Evolutionary conservation across 2,329 filamentous ascomycete species (phyloP).

Genomic region (Phaeosphaeriaceae sp.): DNA sequence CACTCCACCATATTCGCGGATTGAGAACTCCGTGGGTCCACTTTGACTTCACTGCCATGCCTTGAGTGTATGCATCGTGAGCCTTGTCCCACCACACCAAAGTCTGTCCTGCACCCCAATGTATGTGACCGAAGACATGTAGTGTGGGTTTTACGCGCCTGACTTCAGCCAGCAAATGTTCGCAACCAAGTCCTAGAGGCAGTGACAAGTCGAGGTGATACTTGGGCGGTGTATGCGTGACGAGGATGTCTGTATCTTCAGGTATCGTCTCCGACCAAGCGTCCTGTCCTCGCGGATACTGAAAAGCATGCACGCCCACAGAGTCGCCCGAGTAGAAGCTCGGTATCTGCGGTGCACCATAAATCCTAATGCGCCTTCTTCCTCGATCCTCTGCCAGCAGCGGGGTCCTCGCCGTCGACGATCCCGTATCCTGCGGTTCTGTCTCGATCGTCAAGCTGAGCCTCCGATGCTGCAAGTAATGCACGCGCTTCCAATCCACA

Average conservation of each 20-base stretch:
- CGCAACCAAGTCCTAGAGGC: constrained; percentile 71
- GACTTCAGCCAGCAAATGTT: constrained; percentile 72
- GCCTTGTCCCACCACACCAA: constrained; percentile 76
- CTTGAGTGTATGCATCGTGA: constrained; percentile 74
- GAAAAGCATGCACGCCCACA: constrained; percentile 74
- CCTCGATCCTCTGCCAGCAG: constrained; percentile 23
- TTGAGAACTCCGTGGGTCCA: constrained; percentile 48
- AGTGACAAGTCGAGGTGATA: constrained; percentile 69
- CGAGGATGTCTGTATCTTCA: constrained; percentile 74
- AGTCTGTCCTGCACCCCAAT: constrained; percentile 75
- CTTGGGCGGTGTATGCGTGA: constrained; percentile 82
- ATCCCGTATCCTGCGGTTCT: constrained; percentile 11
- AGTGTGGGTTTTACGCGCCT: constrained; percentile 77
- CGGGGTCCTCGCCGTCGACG: constrained; percentile 20
- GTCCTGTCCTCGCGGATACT: constrained; percentile 70
- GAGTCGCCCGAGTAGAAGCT: constrained; percentile 63
- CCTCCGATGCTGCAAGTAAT: constrained; percentile 76
- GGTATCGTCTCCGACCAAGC: constrained; percentile 79
- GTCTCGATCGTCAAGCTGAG: constrained; percentile 63
- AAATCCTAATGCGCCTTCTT: constrained; percentile 69
- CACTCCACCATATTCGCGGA: constrained; percentile 58
- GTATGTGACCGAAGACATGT: constrained; percentile 87
- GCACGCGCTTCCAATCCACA: constrained; percentile 71
- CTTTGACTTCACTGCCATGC: constrained; percentile 55
- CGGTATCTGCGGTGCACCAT: constrained; percentile 83